phyloP scores from a whole-genome alignment of 179 eudicot species.

The Spinacia oleracea region DNA sequence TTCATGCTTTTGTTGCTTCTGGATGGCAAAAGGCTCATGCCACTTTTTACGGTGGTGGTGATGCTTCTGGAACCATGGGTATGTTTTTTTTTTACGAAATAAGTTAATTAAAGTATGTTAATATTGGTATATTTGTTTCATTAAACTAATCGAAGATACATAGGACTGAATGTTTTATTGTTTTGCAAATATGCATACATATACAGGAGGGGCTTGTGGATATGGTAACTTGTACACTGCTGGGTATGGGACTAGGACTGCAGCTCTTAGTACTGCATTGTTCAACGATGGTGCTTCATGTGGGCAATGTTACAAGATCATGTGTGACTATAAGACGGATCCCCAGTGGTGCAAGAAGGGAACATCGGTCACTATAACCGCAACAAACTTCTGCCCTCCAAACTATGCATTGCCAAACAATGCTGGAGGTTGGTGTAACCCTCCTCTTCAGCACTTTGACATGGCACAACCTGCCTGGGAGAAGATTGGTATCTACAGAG shows the following conservation, averaged over 20 bases:
- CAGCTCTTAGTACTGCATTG: conserved; percentile 68
- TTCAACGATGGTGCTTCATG: conserved; percentile 64
- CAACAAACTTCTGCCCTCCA: conserved; percentile 78
- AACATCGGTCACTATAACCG: conserved; percentile 51
- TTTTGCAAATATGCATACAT: too few relatives aligned
- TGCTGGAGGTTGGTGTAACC: conserved; percentile 76
- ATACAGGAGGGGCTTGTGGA: conserved; percentile 72
- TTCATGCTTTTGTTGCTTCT: conserved; percentile 37
- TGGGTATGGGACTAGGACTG: conserved; percentile 59
- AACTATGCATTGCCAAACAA: conserved; percentile 49
- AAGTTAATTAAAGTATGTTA: too few relatives aligned
- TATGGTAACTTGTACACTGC: conserved; percentile 57
- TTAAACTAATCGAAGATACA: conserved; percentile 5
- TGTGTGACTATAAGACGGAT: conserved; percentile 52
- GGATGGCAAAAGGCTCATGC: conserved; percentile 53
- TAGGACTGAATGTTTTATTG: background rate
- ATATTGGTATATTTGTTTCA: too few relatives aligned
- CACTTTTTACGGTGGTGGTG: conserved; percentile 57
- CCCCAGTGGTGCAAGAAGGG: conserved; percentile 56
- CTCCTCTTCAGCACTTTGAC: conserved; percentile 70
- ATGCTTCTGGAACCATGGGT: conserved; percentile 68
- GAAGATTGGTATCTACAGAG: conserved; percentile 61
- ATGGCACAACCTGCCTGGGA: conserved; percentile 88
- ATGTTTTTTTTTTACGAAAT: conserved; percentile 3
- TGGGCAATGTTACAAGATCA: conserved; percentile 67